phyloP scores from a whole-genome alignment of 129 eudicot species.

The Gnaphalium uliginosum region DNA sequence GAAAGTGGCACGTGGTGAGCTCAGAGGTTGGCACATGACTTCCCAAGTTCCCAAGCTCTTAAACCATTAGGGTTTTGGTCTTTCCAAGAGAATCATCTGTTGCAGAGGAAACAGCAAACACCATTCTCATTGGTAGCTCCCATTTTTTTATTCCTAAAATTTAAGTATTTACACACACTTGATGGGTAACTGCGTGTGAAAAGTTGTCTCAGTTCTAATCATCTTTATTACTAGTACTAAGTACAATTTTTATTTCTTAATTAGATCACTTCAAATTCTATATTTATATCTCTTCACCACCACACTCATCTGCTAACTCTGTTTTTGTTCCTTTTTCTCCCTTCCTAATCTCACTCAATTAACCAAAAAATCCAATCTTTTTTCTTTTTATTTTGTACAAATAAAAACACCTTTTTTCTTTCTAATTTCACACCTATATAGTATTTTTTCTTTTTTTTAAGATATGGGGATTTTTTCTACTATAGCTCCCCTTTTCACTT shows the following conservation, averaged over 20 bases:
- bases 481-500: constrained; percentile 38
- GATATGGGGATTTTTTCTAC: constrained; percentile 43
- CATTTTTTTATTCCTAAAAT: constrained; percentile 13
- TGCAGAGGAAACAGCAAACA: constrained; percentile 52
- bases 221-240: constrained; percentile 22
- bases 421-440: not conserved
- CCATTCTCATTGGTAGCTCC: constrained; percentile 36
- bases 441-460: constrained; percentile 44
- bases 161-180: constrained; percentile 12
- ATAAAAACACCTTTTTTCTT: not conserved
- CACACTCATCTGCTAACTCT: constrained; percentile 24
- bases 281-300: constrained; percentile 20
- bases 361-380: constrained; percentile 9
- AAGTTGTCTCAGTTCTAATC: constrained; percentile 35
- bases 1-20: constrained; percentile 76
- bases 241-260: constrained; percentile 11
- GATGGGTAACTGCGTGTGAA: constrained; percentile 27
- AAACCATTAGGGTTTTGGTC: constrained; percentile 44
- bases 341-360: constrained; percentile 14
- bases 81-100: constrained; percentile 76
- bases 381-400: not conserved
- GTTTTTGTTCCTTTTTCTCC: not conserved
- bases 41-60: constrained; percentile 63
- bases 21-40: constrained; percentile 91
- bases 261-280: constrained; percentile 15